phyloP scores from a whole-genome alignment of 2,329 filamentous ascomycete species.

The Nannizzia gypsea region DNA sequence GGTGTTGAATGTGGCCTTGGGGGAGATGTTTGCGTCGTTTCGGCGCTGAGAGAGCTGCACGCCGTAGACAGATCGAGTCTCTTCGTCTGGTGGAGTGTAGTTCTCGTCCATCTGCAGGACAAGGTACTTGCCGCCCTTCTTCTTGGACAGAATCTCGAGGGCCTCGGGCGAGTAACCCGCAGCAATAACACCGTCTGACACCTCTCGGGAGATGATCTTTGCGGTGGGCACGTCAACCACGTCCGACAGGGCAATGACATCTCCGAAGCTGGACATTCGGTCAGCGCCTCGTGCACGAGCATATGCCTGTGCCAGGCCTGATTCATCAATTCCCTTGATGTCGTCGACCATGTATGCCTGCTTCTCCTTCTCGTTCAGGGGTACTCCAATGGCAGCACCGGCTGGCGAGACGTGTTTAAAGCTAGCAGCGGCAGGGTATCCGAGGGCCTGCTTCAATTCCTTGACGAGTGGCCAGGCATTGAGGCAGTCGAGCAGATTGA shows the following conservation, averaged over 20 bases:
- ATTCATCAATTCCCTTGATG: slow-evolving; percentile 76
- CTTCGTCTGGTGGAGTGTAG: slow-evolving; percentile 61
- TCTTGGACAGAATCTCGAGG: slow-evolving; percentile 85
- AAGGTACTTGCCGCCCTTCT: slow-evolving; percentile 96
- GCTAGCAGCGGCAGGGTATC: slow-evolving; percentile 80
- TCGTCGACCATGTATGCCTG: slow-evolving; percentile 99
- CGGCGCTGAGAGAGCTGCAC: slow-evolving; percentile 80
- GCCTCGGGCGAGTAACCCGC: slow-evolving; percentile 76
- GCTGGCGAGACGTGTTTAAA: slow-evolving; percentile 99
- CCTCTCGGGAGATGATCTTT: slow-evolving; percentile 95
- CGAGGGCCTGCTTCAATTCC: slow-evolving; percentile 81
- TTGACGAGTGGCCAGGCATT: slow-evolving; percentile 97
- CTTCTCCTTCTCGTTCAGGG: slow-evolving; percentile 73
- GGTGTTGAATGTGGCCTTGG: slow-evolving; percentile 66
- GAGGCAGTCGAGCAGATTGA: slow-evolving; percentile 90
- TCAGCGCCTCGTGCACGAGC: slow-evolving; percentile 90
- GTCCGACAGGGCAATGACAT: slow-evolving; percentile 87
- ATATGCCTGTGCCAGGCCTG: slow-evolving; percentile 82
- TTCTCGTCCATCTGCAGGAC: slow-evolving; percentile 87
- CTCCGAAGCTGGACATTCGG: slow-evolving; percentile 97
- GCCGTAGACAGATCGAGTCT: slow-evolving; percentile 82
- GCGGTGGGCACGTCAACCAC: slow-evolving; percentile 84
- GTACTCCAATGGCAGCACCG: slow-evolving; percentile 84
- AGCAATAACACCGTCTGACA: slow-evolving; percentile 92
- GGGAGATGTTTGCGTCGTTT: slow-evolving; percentile 79